phyloP scores from a whole-genome alignment of 257 asterid species.

The Phtheirospermum japonicum region DNA sequence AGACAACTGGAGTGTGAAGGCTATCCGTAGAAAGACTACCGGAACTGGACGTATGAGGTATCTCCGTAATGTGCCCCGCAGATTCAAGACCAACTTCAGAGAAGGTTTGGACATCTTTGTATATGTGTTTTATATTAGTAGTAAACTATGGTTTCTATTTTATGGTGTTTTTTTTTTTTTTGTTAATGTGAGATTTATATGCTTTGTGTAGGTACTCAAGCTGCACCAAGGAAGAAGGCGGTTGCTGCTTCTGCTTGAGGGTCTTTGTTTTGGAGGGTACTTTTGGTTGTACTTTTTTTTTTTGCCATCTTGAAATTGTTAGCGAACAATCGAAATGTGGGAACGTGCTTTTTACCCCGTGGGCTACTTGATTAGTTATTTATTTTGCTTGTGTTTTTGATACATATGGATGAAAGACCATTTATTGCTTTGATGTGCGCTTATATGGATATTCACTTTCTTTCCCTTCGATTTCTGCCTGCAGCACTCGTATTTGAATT shows the following conservation, averaged over 20 bases:
- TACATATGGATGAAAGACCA: not conserved
- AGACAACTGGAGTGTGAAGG: slow-evolving; percentile 81
- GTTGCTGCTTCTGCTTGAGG: slow-evolving; percentile 57
- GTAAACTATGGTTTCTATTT: not conserved
- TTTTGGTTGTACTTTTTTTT: slow-evolving; percentile 29
- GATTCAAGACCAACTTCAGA: slow-evolving; percentile 75
- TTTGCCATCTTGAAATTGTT: slow-evolving; percentile 27
- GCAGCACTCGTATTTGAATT: no score
- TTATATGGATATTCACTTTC: no score
- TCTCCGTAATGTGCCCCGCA: slow-evolving; percentile 66
- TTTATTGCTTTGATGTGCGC: not conserved
- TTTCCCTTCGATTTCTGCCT: no score
- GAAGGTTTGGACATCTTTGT: slow-evolving; percentile 38
- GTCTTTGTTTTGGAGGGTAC: slow-evolving; percentile 19
- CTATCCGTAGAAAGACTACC: slow-evolving; percentile 67
- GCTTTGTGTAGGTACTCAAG: slow-evolving; percentile 60
- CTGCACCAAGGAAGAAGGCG: slow-evolving; percentile 87
- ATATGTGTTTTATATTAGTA: not conserved
- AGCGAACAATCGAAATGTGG: slow-evolving; percentile 33
- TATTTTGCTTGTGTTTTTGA: not conserved
- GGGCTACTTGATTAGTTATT: not conserved
- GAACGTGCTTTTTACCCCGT: slow-evolving; percentile 7
- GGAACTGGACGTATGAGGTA: slow-evolving; percentile 84
- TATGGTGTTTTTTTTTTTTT: not conserved
- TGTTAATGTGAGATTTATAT: slow-evolving; percentile 9